A percentile compares a stretch with the other conserved stretches of the same genome.
Conservation (phyloP, 495 filamentous ascomycete genomes). For the Hypoxylon subgilvum region DNA sequence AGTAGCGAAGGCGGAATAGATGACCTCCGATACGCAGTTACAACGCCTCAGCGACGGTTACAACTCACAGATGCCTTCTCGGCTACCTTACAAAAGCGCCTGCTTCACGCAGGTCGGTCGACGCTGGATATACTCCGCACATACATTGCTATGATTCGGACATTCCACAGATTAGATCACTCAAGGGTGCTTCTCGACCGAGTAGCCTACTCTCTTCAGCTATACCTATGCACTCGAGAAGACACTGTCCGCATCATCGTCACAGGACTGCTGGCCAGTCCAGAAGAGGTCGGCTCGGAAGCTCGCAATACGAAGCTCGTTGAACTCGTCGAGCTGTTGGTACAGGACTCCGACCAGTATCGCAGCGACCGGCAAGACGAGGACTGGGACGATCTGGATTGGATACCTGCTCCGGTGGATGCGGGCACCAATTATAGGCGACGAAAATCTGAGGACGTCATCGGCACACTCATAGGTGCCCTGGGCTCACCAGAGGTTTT, state of each 20-base stretch:
- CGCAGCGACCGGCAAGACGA: conserved; percentile 55
- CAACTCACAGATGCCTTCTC: conserved; percentile 77
- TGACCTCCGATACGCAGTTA: conserved; percentile 66
- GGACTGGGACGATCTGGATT: conserved; percentile 86
- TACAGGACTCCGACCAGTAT: conserved; percentile 60
- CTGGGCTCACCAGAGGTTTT: conserved; percentile 88
- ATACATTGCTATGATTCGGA: conserved; percentile 91
- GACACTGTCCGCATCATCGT: conserved; percentile 90
- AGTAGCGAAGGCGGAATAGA: conserved; percentile 79
- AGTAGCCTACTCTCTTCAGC: conserved; percentile 79
- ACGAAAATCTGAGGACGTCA: conserved; percentile 88
- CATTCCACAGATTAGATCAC: conserved; percentile 86
- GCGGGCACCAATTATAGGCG: conserved; percentile 90
- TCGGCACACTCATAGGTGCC: conserved; percentile 83
- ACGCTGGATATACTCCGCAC: conserved; percentile 86
- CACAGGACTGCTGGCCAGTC: conserved; percentile 77
- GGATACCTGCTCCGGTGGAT: conserved; percentile 91
- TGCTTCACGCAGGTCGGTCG: conserved; percentile 87
- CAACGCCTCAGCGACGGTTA: conserved; percentile 60
- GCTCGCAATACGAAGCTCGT: conserved; percentile 56
- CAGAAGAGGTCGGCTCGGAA: conserved; percentile 58
- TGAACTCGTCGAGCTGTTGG: conserved; percentile 77
- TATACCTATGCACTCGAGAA: conserved; percentile 90
- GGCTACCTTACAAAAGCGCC: conserved; percentile 66
- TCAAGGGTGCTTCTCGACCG: conserved; percentile 90